Percentiles rank a stretch among this genome's conserved stretches.
Evolutionary conservation across 192 early-diverging fungal genomes (phyloP).

Genomic region (Chytriomyces confervae): DNA sequence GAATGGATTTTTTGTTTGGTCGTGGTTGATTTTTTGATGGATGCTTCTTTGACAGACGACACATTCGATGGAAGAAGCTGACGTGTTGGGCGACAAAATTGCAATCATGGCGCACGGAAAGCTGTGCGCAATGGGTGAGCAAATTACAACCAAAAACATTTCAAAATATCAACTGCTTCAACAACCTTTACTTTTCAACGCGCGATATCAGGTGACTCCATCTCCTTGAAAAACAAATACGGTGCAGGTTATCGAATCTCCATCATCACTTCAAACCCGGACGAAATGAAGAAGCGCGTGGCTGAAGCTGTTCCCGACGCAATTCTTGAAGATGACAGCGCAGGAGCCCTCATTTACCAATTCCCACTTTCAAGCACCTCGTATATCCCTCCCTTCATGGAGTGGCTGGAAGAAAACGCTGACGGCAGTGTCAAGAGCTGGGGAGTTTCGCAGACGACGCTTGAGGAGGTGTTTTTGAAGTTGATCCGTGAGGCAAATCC

Average conservation of each 20-base stretch:
- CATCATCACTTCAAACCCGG: slow-evolving; percentile 53
- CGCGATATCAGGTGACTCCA: slow-evolving; percentile 67
- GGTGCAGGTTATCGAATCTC: slow-evolving; percentile 74
- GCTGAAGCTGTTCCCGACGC: slow-evolving; percentile 51
- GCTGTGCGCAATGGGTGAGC: slow-evolving; percentile 46
- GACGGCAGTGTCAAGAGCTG: slow-evolving; percentile 54
- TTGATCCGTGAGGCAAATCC: slow-evolving; percentile 52
- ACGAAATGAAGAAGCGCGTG: slow-evolving; percentile 53
- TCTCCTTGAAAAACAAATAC: slow-evolving; percentile 74
- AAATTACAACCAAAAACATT: slow-evolving; percentile 59
- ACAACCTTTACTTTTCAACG: slow-evolving; percentile 41
- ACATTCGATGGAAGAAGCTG: slow-evolving; percentile 75
- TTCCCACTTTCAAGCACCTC: slow-evolving; percentile 51
- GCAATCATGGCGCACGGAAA: slow-evolving; percentile 74
- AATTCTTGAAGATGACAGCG: slow-evolving; percentile 64
- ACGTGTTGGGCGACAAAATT: slow-evolving; percentile 64
- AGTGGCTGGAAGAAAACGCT: slow-evolving; percentile 53
- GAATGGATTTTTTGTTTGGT: not conserved
- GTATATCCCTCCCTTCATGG: slow-evolving; percentile 53
- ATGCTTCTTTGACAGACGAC: slow-evolving; percentile 49
- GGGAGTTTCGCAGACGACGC: slow-evolving; percentile 64
- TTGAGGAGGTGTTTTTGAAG: slow-evolving; percentile 67
- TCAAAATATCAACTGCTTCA: slow-evolving; percentile 51
- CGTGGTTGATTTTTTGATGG: not conserved
- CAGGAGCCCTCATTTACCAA: slow-evolving; percentile 57